These are phyloP conservation scores for Hypoxylon subgilvum DNA, from an alignment of 495 filamentous ascomycete species.

Conservation along the genomic window DNA sequence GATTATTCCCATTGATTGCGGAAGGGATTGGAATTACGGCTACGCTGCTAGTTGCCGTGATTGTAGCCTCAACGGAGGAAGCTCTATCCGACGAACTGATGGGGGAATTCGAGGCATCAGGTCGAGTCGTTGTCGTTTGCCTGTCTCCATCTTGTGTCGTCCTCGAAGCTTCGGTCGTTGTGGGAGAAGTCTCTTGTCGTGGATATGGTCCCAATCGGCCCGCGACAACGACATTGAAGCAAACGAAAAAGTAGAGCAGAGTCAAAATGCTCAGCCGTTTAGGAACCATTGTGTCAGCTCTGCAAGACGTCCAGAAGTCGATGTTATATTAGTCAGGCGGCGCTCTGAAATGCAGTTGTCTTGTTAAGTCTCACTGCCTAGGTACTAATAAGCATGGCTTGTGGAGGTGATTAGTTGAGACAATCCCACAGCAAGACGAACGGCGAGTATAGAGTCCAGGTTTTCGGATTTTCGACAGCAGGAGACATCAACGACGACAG, in stretches of 20 bases:
- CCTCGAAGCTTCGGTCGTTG: slow-evolving; percentile 21
- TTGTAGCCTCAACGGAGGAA: slow-evolving; percentile 14
- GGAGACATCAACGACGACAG: slow-evolving; percentile 2
- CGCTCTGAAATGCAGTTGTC: slow-evolving; percentile 26
- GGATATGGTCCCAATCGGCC: slow-evolving; percentile 13
- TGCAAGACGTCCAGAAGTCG: neutral
- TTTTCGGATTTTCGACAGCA: neutral
- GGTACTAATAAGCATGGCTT: slow-evolving; percentile 24
- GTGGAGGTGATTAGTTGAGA: slow-evolving; percentile 2
- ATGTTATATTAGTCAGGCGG: slow-evolving; percentile 12
- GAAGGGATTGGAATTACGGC: slow-evolving; percentile 33
- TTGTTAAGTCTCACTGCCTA: slow-evolving; percentile 8
- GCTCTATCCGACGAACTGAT: neutral
- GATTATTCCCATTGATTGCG: slow-evolving; percentile 40
- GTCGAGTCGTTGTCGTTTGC: slow-evolving; percentile 9
- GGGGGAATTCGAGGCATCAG: slow-evolving; percentile 13
- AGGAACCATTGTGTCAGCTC: slow-evolving; percentile 23
- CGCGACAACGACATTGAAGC: slow-evolving; percentile 24
- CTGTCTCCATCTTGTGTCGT: slow-evolving; percentile 23
- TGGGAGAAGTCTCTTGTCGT: slow-evolving; percentile 39
- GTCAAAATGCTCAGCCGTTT: slow-evolving; percentile 30
- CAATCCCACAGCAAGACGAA: neutral
- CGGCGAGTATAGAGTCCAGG: neutral
- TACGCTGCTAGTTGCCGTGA: slow-evolving; percentile 10
- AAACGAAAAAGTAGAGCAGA: slow-evolving; percentile 41